A percentile compares a stretch with the other conserved stretches of the same genome.
Evolutionary conservation across 2,329 filamentous ascomycete genomes (phyloP).

Genomic region (Bertia moriformis): DNA sequence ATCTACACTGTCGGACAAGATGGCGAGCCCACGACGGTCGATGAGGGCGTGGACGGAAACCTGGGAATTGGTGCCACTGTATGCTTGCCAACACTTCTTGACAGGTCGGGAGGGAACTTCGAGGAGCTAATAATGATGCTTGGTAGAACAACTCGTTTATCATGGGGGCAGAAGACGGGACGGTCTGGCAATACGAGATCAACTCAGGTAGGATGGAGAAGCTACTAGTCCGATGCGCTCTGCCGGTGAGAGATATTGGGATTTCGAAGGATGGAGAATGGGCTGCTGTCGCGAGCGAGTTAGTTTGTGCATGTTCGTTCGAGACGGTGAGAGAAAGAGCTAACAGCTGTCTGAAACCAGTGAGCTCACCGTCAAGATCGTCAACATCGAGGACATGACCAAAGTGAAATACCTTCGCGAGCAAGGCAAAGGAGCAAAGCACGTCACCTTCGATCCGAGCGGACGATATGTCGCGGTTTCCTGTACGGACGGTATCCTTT

Average conservation of each 20-base stretch:
- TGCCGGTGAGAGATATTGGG: conserved; percentile 75
- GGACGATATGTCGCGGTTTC: conserved; percentile 66
- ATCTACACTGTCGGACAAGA: conserved; percentile 84
- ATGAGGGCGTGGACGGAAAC: conserved; percentile 80
- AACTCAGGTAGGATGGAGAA: conserved; percentile 60
- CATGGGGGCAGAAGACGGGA: conserved; percentile 83
- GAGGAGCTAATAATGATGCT: background rate
- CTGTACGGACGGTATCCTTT: conserved; percentile 76
- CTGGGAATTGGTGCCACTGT: conserved; percentile 51
- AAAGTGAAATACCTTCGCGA: conserved; percentile 67
- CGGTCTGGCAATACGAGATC: conserved; percentile 86
- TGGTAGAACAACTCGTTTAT: conserved; percentile 65
- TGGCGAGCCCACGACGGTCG: conserved; percentile 82
- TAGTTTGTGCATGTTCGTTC: too few species aligned
- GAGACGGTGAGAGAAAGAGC: background rate
- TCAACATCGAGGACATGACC: conserved; percentile 66
- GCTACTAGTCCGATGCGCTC: conserved; percentile 68
- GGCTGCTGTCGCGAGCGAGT: conserved; percentile 88
- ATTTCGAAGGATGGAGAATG: conserved; percentile 70
- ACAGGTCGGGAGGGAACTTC: background rate
- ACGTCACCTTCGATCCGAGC: conserved; percentile 73
- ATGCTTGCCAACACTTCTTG: background rate
- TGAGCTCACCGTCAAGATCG: conserved; percentile 79
- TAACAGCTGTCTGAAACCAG: background rate
- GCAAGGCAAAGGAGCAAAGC: conserved; percentile 76